Evolutionary conservation across 2,329 filamentous ascomycete species (phyloP).

Genomic region (Neodidymelliopsis sp.): DNA sequence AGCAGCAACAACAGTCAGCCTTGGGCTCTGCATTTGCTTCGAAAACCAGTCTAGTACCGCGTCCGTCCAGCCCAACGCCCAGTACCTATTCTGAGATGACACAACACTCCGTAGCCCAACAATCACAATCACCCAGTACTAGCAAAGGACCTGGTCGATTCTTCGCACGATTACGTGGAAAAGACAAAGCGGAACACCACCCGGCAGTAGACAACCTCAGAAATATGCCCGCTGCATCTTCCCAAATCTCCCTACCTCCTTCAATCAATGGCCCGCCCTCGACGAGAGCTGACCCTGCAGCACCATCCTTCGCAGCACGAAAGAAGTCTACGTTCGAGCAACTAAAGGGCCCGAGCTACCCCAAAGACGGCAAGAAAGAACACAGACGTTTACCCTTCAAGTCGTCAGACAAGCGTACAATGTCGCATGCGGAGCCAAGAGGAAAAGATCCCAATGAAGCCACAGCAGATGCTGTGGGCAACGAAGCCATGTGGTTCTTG

Average conservation of each 20-base stretch:
- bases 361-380: conserved; percentile 38
- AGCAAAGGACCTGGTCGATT: conserved; percentile 58
- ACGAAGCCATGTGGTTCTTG: conserved; percentile 73
- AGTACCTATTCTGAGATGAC: conserved; percentile 71
- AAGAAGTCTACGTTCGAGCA: conserved; percentile 33
- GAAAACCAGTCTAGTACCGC: conserved; percentile 60
- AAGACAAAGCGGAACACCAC: conserved; percentile 57
- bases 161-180: conserved; percentile 61
- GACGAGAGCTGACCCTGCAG: conserved; percentile 39
- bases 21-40: conserved; percentile 60
- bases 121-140: conserved; percentile 66
- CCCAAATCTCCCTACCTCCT: conserved; percentile 51
- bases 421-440: conserved; percentile 31
- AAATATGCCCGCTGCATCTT: conserved; percentile 45
- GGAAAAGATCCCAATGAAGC: conserved; percentile 57
- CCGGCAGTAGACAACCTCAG: conserved; percentile 48
- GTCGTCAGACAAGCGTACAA: conserved; percentile 43
- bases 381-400: conserved; percentile 62
- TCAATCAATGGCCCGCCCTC: conserved; percentile 39
- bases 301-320: conserved; percentile 33
- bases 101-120: conserved; percentile 56
- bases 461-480: conserved; percentile 53
- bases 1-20: conserved; percentile 58
- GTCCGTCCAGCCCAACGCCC: conserved; percentile 83
- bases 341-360: conserved; percentile 30